These are phyloP conservation scores for Isoetes engelmannii DNA, from an alignment of 83 land plant species.

Conservation along the genomic window DNA sequence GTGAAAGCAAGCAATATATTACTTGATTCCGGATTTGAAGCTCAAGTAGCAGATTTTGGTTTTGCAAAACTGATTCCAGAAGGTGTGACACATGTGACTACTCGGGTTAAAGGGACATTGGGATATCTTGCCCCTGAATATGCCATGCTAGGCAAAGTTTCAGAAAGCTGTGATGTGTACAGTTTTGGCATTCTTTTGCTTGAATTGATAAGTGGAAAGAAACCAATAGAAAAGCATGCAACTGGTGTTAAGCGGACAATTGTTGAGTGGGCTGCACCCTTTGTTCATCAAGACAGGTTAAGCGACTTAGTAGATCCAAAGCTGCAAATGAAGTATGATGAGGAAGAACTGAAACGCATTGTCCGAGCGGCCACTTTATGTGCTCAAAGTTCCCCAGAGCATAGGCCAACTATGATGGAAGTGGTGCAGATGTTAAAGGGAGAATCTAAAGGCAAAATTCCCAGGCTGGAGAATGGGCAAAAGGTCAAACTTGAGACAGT, in stretches of 20 bases:
- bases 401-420: constrained; percentile 15
- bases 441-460: background rate
- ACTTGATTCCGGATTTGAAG: constrained; percentile 9
- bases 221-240: constrained; percentile 11
- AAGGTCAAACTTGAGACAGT: too few species aligned
- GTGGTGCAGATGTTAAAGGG: constrained; percentile 6
- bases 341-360: constrained; percentile 5
- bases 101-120: constrained; percentile 11
- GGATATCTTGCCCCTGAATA: constrained; percentile 17
- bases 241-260: constrained; percentile 14
- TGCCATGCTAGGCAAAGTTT: constrained; percentile 12
- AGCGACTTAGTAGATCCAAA: constrained; percentile 14
- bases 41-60: constrained; percentile 13
- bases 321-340: constrained; percentile 11
- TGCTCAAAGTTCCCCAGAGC: constrained; percentile 9
- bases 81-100: constrained; percentile 12
- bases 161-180: constrained; percentile 19
- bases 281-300: constrained; percentile 1
- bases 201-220: constrained; percentile 15
- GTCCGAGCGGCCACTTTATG: constrained; percentile 12
- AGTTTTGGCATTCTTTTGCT: constrained; percentile 15
- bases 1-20: constrained; percentile 13
- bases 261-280: constrained; percentile 14
- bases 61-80: constrained; percentile 19
- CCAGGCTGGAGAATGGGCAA: too few species aligned